Base-by-base conservation (phyloP, 2,329 filamentous ascomycete genomes). In the Beauveria bassiana region DNA sequence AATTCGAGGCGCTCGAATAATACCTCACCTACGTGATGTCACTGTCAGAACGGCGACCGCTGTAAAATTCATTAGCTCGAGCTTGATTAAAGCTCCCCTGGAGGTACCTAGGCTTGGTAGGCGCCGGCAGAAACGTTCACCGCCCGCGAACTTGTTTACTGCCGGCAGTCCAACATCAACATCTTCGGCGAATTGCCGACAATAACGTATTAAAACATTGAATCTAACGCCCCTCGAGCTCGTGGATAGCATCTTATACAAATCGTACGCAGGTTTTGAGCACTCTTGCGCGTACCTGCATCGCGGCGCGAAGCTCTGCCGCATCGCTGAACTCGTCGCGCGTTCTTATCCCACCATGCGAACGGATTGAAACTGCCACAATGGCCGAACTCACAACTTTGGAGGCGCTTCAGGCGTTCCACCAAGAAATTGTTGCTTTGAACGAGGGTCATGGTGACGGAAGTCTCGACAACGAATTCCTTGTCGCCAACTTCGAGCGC, bases 401-500 rank as follows among this genome's bases (percentile, higher is more conserved):
- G 71, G 87, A 88, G 71, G 85, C 86, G 75, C 85, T 98, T 70
- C 87, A 93, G 78, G 87, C 86, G 74, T 86, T 99, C 68, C 90
- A 96, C 74, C 86, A 89, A 73, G 92, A 96, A 77, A 85, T 99
- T 64, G 79, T 89, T 67, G 86, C 88, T 62, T 81, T 95, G 68
- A 84, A 85, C 65, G 87, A 95, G 69, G 84, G 86, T 61, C 85
- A 88, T 58, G 76, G 77, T 59, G 78, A 80, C 50, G 77, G 76
- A 62, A 81, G 89, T 50, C 83, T 93, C 57, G 85, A 89, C 64
- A 83, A 92, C 64, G 82, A 84, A 67, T 79, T 96, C 31, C 75
- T 91, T 57, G 81, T 87, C 38, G 86, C 87, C 64, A 77, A 90
- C 45, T 87, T 93, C 64, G 85, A 91, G 66, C 80, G 88, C 62